A percentile compares a stretch with the other conserved stretches of the same genome.
phyloP scores from a whole-genome alignment of 2,329 filamentous ascomycete genomes.

The Diaporthe eres region DNA sequence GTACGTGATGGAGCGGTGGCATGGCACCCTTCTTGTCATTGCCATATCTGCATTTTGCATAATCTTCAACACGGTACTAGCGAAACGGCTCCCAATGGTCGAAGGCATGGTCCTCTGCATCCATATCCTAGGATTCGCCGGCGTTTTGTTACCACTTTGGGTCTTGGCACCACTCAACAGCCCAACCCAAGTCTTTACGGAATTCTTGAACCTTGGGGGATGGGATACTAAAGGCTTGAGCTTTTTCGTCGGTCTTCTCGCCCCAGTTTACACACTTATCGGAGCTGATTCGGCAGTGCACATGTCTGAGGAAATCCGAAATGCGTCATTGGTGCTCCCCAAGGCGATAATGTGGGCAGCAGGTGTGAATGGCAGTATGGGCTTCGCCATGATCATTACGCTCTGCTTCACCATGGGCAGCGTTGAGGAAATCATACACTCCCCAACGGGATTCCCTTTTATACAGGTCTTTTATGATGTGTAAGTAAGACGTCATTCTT shows the following conservation, averaged over 20 bases:
- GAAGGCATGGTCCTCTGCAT: conserved; percentile 65
- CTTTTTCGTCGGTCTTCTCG: conserved; percentile 62
- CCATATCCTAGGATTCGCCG: conserved; percentile 53
- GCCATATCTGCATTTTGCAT: conserved; percentile 61
- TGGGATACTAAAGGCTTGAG: conserved; percentile 61
- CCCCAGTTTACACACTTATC: conserved; percentile 54
- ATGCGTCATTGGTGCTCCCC: conserved; percentile 53
- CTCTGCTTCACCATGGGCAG: conserved; percentile 55
- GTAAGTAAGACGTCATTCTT: neutral
- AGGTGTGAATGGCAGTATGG: conserved; percentile 53
- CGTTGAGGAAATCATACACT: conserved; percentile 45
- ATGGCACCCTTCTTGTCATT: conserved; percentile 64
- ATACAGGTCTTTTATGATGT: conserved; percentile 70
- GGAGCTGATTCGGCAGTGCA: conserved; percentile 54
- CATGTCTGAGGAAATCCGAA: conserved; percentile 56
- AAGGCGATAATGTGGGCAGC: conserved; percentile 54
- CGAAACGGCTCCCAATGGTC: conserved; percentile 61
- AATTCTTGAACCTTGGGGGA: conserved; percentile 62
- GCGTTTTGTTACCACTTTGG: conserved; percentile 48
- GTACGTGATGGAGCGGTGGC: conserved; percentile 60
- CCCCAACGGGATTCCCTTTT: conserved; percentile 67
- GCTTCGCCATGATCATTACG: conserved; percentile 55
- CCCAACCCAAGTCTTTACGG: conserved; percentile 56
- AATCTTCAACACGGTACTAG: conserved; percentile 65
- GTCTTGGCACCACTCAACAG: conserved; percentile 46